Evolutionary conservation across 1,139 yeast genomes (phyloP), one percentile per base, ranked within the genome.

Genomic region (Yamadazyma spencermartinsiae): DNA sequence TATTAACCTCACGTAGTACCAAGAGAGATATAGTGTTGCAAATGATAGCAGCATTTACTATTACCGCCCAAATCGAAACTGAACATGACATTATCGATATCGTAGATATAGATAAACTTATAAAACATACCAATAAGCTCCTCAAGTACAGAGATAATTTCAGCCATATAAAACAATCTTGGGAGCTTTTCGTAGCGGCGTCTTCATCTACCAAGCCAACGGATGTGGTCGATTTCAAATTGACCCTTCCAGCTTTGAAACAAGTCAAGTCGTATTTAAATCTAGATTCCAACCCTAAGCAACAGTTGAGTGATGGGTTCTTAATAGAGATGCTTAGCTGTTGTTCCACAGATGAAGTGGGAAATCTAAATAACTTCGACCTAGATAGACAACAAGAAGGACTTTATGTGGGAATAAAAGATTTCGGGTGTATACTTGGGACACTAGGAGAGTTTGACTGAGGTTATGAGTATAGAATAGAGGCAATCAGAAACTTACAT

Each of bases 281-380:
- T 18, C 48, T 70, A 24, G 68, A 63, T 28, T 52, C 39, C 11
- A 29, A 48, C 49, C 13, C 50, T 35, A 11, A 54, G 47, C 18
- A 50, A 41, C 27, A 39, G 35, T 4, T 44, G 48, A 56, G 60
- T 26, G 72, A 70, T 40, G 45, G 62, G 4, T 52, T 69, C n/a
- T 51, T 72, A 35, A 72, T 72, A 8, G 76, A 71, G 42, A 72
- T 72, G 76, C 50, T 72, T 23, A 63, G 75, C 30, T 65, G 74
- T 35, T 55, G 72, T 35, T 36, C 59, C 5, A 54, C 60, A 3
- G 63, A 61, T 32, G 46, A 56, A 1, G 45, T 51, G 5, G 75
- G 72, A 0, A 50, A 52, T n/a, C 37, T 60, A 4, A 45, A 60
- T 15, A 67, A 61, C 42, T 71, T 61, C 41, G 63, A 61, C 40